Evolutionary conservation across 2,329 filamentous ascomycete genomes (phyloP).

Genomic region (Fonsecaea pugnacius): DNA sequence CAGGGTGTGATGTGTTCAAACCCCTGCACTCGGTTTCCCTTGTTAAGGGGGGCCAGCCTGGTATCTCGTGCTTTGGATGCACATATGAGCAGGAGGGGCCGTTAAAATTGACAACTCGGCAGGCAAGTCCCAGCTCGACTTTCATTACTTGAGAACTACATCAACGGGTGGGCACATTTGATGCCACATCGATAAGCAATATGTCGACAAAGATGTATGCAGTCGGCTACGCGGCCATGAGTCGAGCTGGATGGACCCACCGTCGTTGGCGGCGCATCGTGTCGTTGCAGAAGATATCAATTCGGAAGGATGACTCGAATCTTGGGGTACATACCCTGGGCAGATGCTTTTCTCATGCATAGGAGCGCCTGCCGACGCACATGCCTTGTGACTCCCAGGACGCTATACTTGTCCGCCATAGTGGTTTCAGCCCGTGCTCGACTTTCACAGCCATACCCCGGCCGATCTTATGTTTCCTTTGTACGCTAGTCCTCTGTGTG

Average conservation of each 20-base stretch:
- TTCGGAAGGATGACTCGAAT: neutral
- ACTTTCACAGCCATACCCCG: neutral
- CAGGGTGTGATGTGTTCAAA: neutral
- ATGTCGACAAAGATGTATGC: slow-evolving; percentile 11
- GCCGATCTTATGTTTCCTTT: slow-evolving; percentile 9
- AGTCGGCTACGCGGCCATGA: slow-evolving; percentile 3
- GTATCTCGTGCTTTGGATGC: too few relatives aligned
- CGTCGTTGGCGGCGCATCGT: neutral
- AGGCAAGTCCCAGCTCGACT: too few relatives aligned
- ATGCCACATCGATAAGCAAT: neutral
- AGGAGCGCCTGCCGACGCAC: neutral
- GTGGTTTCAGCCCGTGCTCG: neutral
- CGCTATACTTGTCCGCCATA: neutral
- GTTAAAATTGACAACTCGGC: too few relatives aligned
- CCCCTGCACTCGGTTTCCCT: too few relatives aligned
- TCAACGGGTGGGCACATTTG: neutral
- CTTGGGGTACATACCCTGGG: neutral
- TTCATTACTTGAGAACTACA: too few relatives aligned
- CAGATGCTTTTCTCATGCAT: neutral
- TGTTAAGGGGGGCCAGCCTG: too few relatives aligned
- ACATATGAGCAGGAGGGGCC: too few relatives aligned
- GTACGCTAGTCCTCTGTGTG: slow-evolving; percentile 6
- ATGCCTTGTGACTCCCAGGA: neutral
- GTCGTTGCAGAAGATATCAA: neutral
- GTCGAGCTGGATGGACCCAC: neutral